Evolutionary conservation across 2,329 filamentous ascomycete genomes (phyloP), one percentile per base, ranked within the genome.

Genomic region (Hirsutella thompsonii): DNA sequence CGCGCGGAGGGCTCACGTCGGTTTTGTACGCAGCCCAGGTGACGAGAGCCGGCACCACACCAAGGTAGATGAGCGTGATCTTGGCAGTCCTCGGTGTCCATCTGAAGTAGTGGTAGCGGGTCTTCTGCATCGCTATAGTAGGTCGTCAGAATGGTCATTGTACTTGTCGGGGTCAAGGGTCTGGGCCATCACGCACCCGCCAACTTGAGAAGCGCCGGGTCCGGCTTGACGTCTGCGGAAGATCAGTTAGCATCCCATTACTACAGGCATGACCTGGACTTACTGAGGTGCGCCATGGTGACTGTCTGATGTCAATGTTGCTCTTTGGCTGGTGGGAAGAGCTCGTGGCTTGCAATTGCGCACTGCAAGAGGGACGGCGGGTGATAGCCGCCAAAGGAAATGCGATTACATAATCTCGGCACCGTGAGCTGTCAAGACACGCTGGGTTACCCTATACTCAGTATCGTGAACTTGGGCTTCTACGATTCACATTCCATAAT

Each of bases 51-150:
- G 92, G 92, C 35, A 95, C 74, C 41, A 81, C 67, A 28, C 79
- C 67, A 44, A 83, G 74, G 63, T 90, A 95, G 48, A 81, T 69
- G 58, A 95, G 77, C 4, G 81, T 80, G 55, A 95, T 63, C 67
- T 76, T 79, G 23, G 86, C 87, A 36, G 87, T 94, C 55, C 83
- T 74, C 40, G 79, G 75, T 29, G 83, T 96, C 86, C 87, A 96
- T 63, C 87, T 77, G 76, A 96, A 98, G 76, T 86, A 94, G 67
- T 87, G 87, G 76, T 89, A 82, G 50, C 92, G 83, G 69, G 85
- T 87, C 56, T 75, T 70, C 56, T 74, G 77, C 79, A 95, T 84
- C 61, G 83, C 89, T 94, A 55, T 52, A 44, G 44, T 36, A 20
- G 10, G 14, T 39, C 36, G 52, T 58, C 54, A 59, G 52, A 38